Evolutionary conservation across 177 flowering plant species (phyloP).

Genomic region (Vitis hybrid): DNA sequence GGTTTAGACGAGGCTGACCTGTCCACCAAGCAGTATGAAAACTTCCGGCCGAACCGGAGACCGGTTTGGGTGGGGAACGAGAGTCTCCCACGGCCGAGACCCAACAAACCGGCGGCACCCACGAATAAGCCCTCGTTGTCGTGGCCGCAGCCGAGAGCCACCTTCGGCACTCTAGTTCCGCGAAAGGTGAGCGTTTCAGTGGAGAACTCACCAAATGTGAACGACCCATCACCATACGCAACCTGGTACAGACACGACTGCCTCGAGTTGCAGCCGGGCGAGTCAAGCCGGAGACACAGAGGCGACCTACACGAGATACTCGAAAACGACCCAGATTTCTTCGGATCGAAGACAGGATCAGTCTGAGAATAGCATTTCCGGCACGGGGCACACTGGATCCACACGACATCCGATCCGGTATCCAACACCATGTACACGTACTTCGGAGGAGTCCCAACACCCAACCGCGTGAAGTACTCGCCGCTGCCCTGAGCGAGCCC

Average conservation of each 20-base stretch:
- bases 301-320: conserved; percentile 45
- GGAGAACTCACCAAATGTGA: conserved; percentile 63
- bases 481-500: conserved; percentile 69
- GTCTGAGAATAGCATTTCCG: conserved; percentile 58
- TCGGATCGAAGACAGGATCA: conserved; percentile 70
- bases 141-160: conserved; percentile 72
- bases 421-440: conserved; percentile 63
- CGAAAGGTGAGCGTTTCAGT: conserved; percentile 67
- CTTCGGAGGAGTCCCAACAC: conserved; percentile 59
- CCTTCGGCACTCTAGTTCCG: conserved; percentile 28
- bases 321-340: conserved; percentile 35
- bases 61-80: conserved; percentile 64
- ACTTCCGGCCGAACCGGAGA: conserved; percentile 42
- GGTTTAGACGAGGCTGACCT: conserved; percentile 58
- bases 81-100: conserved; percentile 65
- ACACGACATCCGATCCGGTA: conserved; percentile 73
- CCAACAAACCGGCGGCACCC: conserved; percentile 72
- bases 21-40: conserved; percentile 73
- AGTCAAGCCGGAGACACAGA: conserved; percentile 44
- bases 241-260: conserved; percentile 57
- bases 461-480: conserved; percentile 70
- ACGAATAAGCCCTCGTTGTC: conserved; percentile 71
- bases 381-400: conserved; percentile 77
- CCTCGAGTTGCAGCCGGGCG: conserved; percentile 42
- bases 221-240: conserved; percentile 73